phyloP scores from a whole-genome alignment of 352 stramenopile species.

The Paralagenidium karlingii region DNA sequence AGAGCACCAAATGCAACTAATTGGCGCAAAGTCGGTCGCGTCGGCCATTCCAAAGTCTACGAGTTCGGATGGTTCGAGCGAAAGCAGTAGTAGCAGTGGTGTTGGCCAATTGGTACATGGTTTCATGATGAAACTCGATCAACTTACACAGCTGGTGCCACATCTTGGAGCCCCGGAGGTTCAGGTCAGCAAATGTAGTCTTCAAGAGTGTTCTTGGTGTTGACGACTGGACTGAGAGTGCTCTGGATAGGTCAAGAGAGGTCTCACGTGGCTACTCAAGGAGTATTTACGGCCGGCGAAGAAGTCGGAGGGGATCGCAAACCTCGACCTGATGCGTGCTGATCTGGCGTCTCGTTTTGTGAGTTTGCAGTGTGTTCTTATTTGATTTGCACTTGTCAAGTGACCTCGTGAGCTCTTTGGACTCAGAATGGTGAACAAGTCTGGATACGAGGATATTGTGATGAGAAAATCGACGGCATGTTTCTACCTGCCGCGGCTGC shows the following conservation, averaged over 20 bases:
- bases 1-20: neutral
- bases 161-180: neutral
- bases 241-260: slow-evolving; percentile 8
- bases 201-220: neutral
- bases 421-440: slow-evolving; percentile 63
- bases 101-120: neutral
- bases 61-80: too few relatives aligned
- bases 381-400: too few relatives aligned
- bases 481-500: slow-evolving; percentile 26
- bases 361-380: neutral
- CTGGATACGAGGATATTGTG: slow-evolving; percentile 49
- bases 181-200: neutral
- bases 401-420: neutral
- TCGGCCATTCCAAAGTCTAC: too few relatives aligned
- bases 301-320: slow-evolving; percentile 52
- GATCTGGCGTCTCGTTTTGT: slow-evolving; percentile 64
- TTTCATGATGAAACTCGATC: neutral
- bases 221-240: neutral
- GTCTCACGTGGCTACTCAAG: slow-evolving; percentile 33
- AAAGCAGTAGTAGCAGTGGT: neutral
- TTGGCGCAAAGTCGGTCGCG: neutral
- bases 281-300: slow-evolving; percentile 21
- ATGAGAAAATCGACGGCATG: slow-evolving; percentile 70
- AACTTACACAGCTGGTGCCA: neutral
- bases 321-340: slow-evolving; percentile 66